A percentile compares a stretch with the other conserved stretches of the same genome.
Conservation (phyloP, 2,329 filamentous ascomycete genomes). For the Coniochaeta sp. region DNA sequence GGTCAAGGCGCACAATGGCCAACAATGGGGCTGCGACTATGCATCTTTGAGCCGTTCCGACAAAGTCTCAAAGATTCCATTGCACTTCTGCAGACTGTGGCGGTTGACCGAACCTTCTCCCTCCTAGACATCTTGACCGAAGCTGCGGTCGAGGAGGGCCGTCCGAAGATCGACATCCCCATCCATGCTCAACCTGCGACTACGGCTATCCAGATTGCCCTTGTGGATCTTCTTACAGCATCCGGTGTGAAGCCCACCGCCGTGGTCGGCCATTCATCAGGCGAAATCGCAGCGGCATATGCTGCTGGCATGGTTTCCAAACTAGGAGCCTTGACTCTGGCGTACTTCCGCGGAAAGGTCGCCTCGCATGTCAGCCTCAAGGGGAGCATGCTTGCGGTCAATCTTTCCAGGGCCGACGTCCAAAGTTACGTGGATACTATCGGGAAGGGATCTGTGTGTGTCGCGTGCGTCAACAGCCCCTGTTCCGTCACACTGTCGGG, state of each 20-base stretch:
- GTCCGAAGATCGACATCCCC: background rate
- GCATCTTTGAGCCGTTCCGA: slow-evolving; percentile 2
- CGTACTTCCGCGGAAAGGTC: slow-evolving; percentile 23
- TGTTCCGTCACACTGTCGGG: slow-evolving; percentile 20
- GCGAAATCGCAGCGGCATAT: slow-evolving; percentile 40
- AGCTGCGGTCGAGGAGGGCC: background rate
- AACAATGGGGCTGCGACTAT: slow-evolving; percentile 13
- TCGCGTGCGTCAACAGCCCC: slow-evolving; percentile 21
- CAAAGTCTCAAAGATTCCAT: background rate
- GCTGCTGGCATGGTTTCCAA: slow-evolving; percentile 33
- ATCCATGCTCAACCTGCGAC: slow-evolving; percentile 15
- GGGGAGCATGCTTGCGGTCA: slow-evolving; percentile 12
- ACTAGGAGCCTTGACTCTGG: slow-evolving; percentile 30
- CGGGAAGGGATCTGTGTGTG: slow-evolving; percentile 7
- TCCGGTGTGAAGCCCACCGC: slow-evolving; percentile 25
- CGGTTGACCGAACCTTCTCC: background rate
- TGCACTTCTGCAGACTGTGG: background rate
- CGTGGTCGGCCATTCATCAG: slow-evolving; percentile 39
- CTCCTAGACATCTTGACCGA: background rate
- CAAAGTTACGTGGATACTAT: background rate
- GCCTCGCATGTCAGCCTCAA: background rate
- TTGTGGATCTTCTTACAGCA: slow-evolving; percentile 31
- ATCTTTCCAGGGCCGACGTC: slow-evolving; percentile 3
- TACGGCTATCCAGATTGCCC: slow-evolving; percentile 39
- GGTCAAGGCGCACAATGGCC: slow-evolving; percentile 16